Percentiles rank a stretch among this genome's conserved stretches.
phyloP scores from a whole-genome alignment of 306 rosid genomes.

The Bauhinia variegata region DNA sequence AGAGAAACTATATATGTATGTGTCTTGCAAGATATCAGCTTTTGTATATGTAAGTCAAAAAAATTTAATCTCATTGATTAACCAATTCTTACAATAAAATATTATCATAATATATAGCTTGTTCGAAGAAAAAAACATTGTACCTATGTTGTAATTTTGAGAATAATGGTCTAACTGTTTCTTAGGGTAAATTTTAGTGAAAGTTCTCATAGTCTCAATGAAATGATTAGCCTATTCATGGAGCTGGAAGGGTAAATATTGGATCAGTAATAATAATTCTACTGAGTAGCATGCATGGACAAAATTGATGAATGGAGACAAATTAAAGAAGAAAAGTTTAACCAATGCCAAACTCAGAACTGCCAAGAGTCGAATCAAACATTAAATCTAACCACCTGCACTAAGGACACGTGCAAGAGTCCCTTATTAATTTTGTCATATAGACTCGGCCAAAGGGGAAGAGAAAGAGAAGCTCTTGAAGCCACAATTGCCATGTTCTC shows the following conservation, averaged over 20 bases:
- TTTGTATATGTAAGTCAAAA: too few relatives aligned
- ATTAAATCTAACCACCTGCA: not conserved
- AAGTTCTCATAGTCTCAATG: not conserved
- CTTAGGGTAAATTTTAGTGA: not conserved
- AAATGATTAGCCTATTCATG: not conserved
- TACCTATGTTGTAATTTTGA: not conserved
- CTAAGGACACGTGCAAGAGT: not conserved
- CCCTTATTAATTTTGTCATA: not conserved
- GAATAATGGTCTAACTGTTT: not conserved
- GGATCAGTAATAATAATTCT: too few relatives aligned
- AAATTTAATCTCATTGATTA: too few relatives aligned
- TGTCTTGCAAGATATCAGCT: not conserved
- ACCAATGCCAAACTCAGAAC: slow-evolving; percentile 15
- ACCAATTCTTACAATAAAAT: too few relatives aligned
- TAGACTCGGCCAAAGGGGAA: not conserved
- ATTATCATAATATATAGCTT: too few relatives aligned
- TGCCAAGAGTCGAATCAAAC: slow-evolving; percentile 6
- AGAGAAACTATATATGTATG: not conserved
- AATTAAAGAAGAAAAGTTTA: not conserved
- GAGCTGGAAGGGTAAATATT: not conserved
- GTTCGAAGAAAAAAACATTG: not conserved
- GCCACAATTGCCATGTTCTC: slow-evolving; percentile 25
- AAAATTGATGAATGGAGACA: slow-evolving; percentile 4
- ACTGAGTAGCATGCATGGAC: not conserved
- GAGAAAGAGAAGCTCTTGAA: slow-evolving; percentile 10